These are phyloP conservation scores for Coffea eugenioides DNA, from an alignment of 257 asterid species.

Conservation along the genomic window DNA sequence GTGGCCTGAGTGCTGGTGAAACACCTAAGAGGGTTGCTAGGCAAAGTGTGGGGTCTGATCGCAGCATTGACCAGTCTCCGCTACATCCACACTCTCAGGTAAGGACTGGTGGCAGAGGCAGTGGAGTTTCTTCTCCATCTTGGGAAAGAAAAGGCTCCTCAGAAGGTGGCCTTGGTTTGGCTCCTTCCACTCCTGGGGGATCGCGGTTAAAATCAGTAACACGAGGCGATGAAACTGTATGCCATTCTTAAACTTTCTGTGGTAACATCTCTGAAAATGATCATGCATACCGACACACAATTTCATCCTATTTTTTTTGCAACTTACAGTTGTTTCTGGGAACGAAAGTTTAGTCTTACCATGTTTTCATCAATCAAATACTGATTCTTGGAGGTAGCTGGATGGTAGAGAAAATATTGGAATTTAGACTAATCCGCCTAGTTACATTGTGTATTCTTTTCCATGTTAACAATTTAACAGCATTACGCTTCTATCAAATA, in stretches of 20 bases:
- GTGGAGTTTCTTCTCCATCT: slow-evolving; percentile 75
- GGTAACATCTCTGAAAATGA: not conserved
- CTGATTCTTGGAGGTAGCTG: not conserved
- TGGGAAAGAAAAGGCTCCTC: slow-evolving; percentile 71
- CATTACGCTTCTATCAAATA: not conserved
- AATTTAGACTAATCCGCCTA: not conserved
- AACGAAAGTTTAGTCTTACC: not conserved
- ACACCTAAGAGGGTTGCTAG: slow-evolving; percentile 64
- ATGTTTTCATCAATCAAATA: not conserved
- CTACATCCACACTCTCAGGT: slow-evolving; percentile 61
- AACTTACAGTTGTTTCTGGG: not conserved
- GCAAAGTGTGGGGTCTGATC: slow-evolving; percentile 58
- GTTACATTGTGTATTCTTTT: not conserved
- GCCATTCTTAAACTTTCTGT: slow-evolving; percentile 12
- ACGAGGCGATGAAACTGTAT: slow-evolving; percentile 73
- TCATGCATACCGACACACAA: not conserved
- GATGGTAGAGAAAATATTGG: not conserved
- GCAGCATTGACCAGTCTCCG: slow-evolving; percentile 69
- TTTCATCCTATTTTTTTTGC: not conserved
- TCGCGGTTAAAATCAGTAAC: slow-evolving; percentile 78
- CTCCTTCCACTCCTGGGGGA: slow-evolving; percentile 84
- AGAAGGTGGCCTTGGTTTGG: slow-evolving; percentile 60
- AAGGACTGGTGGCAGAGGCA: slow-evolving; percentile 48
- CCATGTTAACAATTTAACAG: not conserved
- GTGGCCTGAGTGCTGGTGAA: slow-evolving; percentile 49